A percentile compares a stretch with the other conserved stretches of the same genome.
These are phyloP conservation scores for Musa acuminata DNA, from an alignment of 176 grass and related monocot species.

Conservation along the genomic window DNA sequence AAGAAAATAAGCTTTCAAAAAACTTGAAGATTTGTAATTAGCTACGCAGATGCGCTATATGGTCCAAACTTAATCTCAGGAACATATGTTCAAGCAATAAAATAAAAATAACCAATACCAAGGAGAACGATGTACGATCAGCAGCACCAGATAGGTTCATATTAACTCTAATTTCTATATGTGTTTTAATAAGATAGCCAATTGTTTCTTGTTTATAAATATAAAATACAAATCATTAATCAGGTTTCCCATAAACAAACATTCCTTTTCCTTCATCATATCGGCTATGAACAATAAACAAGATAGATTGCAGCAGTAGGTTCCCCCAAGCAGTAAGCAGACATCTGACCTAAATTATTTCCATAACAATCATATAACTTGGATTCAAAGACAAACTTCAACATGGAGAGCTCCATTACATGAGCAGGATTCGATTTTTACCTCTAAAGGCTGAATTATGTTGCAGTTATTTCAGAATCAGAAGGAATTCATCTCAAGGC, in stretches of 20 bases:
- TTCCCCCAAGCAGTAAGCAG: not conserved
- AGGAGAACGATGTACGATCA: not conserved
- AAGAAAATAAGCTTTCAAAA: not conserved
- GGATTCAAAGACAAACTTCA: not conserved
- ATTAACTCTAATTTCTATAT: not conserved
- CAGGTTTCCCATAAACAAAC: not conserved
- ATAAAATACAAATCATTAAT: not conserved
- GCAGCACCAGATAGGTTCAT: not conserved
- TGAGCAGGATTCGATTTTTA: not conserved
- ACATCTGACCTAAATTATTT: not conserved
- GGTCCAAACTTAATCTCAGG: not conserved
- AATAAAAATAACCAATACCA: too few species aligned
- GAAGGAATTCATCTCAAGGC: constrained; percentile 27
- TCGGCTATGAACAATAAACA: not conserved
- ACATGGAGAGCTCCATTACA: not conserved
- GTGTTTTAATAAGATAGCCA: not conserved
- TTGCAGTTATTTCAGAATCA: not conserved
- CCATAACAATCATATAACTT: not conserved
- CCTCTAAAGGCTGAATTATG: not conserved
- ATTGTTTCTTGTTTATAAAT: not conserved
- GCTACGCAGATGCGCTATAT: not conserved
- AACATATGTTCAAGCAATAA: not conserved
- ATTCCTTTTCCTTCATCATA: not conserved
- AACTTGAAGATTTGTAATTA: not conserved
- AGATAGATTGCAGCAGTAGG: not conserved